phyloP scores from a whole-genome alignment of 306 rosid genomes.

The Prunus mongolica region DNA sequence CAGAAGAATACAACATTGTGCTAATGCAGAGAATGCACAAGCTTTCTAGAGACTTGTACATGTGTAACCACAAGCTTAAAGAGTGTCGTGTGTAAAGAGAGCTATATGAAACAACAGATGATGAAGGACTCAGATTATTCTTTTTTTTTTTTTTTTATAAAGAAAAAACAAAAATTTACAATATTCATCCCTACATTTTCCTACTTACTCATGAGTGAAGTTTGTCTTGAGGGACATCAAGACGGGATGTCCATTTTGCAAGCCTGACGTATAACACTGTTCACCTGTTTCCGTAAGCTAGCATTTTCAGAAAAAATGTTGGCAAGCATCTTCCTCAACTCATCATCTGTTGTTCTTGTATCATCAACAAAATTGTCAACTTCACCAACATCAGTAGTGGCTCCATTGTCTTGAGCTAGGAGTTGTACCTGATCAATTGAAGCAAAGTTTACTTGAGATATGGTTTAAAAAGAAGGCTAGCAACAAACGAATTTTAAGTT shows the following conservation, averaged over 20 bases:
- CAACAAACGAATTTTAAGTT: neutral
- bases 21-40: neutral
- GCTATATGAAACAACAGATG: slow-evolving; percentile 28
- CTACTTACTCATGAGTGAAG: slow-evolving; percentile 36
- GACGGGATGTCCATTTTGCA: slow-evolving; percentile 39
- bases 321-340: slow-evolving; percentile 57
- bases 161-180: slow-evolving; percentile 22
- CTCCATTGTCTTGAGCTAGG: slow-evolving; percentile 41
- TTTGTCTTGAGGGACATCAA: slow-evolving; percentile 31
- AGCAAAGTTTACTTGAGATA: neutral
- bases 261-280: slow-evolving; percentile 37
- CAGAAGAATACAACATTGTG: neutral
- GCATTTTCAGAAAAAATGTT: slow-evolving; percentile 66
- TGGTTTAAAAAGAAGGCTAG: neutral
- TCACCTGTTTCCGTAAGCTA: slow-evolving; percentile 83
- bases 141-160: neutral
- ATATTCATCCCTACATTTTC: slow-evolving; percentile 33
- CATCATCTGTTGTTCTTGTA: slow-evolving; percentile 39
- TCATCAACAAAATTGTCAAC: slow-evolving; percentile 27
- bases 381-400: slow-evolving; percentile 32
- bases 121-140: slow-evolving; percentile 2
- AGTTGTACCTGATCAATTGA: slow-evolving; percentile 55
- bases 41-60: slow-evolving; percentile 8
- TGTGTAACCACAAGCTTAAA: slow-evolving; percentile 6
- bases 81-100: slow-evolving; percentile 32